Base-by-base conservation (phyloP, 2,329 filamentous ascomycete genomes). In the Drechmeria coniospora region DNA sequence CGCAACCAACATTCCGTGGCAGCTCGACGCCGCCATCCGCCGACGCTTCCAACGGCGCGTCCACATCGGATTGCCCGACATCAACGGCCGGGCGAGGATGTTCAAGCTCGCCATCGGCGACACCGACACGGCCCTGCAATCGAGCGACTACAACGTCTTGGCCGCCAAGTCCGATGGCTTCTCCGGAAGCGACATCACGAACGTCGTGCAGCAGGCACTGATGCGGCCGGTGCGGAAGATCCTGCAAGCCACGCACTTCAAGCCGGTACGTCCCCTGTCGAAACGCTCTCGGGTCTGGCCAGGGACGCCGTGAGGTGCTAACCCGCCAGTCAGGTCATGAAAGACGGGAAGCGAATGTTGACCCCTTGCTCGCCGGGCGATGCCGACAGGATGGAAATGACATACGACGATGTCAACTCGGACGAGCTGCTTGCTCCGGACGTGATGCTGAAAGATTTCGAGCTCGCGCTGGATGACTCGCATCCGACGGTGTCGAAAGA, bases 151-250 rank as follows among this genome's bases (percentile, higher is more conserved):
- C 54, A 73, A 76, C 41, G 71, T 76, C 31, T 59, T 98, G 37
- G 84, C 79, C 3, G 67, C 79, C 43, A 61, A 87, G 45, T 84
- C 82, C 28, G 87, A 95, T 33, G 90, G 90, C 1, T 98, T 93
- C 55, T 94, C 86, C 0, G 90, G 90, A 20, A 92, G 80, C 37
- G 90, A 98, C 70, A 95, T 98, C 43, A 74, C 69, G 45, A 95
- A 95, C 47, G 84, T 83, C 4, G 90, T 95, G 13, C 90, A 98
- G 53, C 81, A 92, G 49, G 90, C 90, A 1, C 61, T 98, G 21
- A 98, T 98, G 90, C 84, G 94, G 47, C 92, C 90, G 2, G 81
- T 98, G 35, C 70, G 90, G 36, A 92, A 94, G 56, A 95, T 98
- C 41, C 78, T 95, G 52, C 92, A 86, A 37, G 87, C 90, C 12